These are phyloP conservation scores for Emericellopsis terricola DNA, from an alignment of 495 filamentous ascomycete genomes.

Conservation along the genomic window DNA sequence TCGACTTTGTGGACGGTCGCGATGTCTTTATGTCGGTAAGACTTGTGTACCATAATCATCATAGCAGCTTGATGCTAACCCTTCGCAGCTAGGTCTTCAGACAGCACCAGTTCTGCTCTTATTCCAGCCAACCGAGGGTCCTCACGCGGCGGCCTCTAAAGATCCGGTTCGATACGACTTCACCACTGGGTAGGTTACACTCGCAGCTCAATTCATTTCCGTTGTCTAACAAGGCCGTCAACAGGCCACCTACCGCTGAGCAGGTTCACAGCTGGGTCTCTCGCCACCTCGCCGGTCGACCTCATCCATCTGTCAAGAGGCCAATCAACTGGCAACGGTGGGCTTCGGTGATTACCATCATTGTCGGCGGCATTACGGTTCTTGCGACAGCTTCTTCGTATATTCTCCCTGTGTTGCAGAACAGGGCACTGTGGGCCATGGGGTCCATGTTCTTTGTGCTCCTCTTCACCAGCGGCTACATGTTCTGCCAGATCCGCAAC, in stretches of 20 bases:
- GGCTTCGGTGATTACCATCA: conserved; percentile 42
- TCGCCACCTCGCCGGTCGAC: conserved; percentile 56
- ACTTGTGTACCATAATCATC: background rate
- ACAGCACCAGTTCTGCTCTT: conserved; percentile 80
- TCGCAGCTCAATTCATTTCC: conserved; percentile 1
- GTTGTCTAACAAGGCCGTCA: too few species aligned
- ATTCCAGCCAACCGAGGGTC: conserved; percentile 79
- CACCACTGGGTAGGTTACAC: conserved; percentile 43
- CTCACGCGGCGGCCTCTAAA: conserved; percentile 48
- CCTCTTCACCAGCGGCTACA: conserved; percentile 89
- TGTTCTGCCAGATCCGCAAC: conserved; percentile 98
- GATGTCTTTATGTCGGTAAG: conserved; percentile 75
- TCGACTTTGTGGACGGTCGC: conserved; percentile 80
- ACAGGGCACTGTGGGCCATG: conserved; percentile 85
- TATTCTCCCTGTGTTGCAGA: conserved; percentile 71
- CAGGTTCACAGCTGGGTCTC: conserved; percentile 60
- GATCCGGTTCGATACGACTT: conserved; percentile 79
- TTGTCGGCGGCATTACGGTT: conserved; percentile 49
- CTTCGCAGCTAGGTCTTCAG: conserved; percentile 70
- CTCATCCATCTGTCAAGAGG: conserved; percentile 57
- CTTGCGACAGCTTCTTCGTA: conserved; percentile 65
- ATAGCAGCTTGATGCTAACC: background rate
- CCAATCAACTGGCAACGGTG: conserved; percentile 77
- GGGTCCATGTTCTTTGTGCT: conserved; percentile 78
- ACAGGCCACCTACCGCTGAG: conserved; percentile 60